These are phyloP conservation scores for Pythium vanterpoolii DNA, from an alignment of 352 stramenopile species.

Conservation along the genomic window DNA sequence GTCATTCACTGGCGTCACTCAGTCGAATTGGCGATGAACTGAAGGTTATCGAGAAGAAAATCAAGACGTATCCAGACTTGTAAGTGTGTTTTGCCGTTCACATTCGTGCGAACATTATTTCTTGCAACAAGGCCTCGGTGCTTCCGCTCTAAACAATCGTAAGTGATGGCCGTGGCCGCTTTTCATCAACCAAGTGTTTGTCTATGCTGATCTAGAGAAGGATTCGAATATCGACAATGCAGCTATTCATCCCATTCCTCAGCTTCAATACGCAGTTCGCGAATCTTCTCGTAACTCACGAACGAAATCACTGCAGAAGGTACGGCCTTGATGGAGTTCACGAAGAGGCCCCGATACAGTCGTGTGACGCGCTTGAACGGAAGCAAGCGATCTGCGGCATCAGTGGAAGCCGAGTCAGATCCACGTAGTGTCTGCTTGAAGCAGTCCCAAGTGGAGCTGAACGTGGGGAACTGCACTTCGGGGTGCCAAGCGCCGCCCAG, in stretches of 20 bases:
- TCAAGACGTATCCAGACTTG: conserved; percentile 37
- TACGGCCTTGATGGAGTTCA: conserved; percentile 14
- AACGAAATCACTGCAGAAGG: conserved; percentile 42
- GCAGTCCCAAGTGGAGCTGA: conserved; percentile 71
- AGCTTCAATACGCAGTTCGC: conserved; percentile 38
- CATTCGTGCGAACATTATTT: not conserved
- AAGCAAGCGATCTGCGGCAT: not conserved
- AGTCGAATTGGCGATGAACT: conserved; percentile 59
- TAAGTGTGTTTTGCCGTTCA: not conserved
- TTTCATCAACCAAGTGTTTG: not conserved
- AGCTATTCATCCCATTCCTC: conserved; percentile 18
- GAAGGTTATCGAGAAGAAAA: conserved; percentile 69
- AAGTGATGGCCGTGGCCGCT: not conserved
- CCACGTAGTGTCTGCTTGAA: conserved; percentile 46
- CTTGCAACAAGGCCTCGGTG: not conserved
- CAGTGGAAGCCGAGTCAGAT: conserved; percentile 1
- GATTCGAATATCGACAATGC: not conserved
- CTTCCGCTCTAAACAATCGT: conserved; percentile 8
- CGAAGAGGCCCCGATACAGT: conserved; percentile 68
- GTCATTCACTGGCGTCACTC: conserved; percentile 50
- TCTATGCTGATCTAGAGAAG: not conserved
- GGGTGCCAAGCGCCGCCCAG: conserved; percentile 67
- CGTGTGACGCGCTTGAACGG: conserved; percentile 22
- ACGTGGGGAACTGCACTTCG: conserved; percentile 59
- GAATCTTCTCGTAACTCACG: conserved; percentile 78